Conservation (phyloP, 2,329 filamentous ascomycete species). For the Colletotrichum costaricense region DNA sequence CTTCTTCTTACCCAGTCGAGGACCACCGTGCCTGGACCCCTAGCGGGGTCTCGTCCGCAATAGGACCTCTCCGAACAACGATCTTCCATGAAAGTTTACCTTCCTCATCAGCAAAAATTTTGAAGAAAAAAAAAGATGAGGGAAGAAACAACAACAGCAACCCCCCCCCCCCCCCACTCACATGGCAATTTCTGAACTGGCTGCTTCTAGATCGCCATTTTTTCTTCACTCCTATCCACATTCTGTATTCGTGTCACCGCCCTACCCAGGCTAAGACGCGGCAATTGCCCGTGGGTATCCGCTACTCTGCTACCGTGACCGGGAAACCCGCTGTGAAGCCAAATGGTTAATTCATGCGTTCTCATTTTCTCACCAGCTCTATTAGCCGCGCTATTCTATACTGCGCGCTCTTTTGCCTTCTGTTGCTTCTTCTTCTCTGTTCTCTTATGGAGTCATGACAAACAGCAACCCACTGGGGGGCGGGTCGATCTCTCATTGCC, state of each 20-base stretch:
- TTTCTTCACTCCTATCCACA: background rate
- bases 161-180: background rate
- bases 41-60: background rate
- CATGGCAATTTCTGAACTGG: constrained; percentile 19
- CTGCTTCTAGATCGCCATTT: constrained; percentile 23
- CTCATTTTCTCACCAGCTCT: background rate
- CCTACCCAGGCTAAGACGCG: background rate
- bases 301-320: background rate
- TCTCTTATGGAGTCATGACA: background rate
- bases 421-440: background rate
- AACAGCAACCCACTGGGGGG: background rate
- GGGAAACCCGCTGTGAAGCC: constrained; percentile 21
- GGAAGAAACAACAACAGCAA: background rate
- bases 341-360: constrained; percentile 20
- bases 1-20: background rate
- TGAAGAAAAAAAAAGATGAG: background rate
- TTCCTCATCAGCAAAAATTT: background rate
- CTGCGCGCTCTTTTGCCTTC: background rate
- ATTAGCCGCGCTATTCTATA: background rate
- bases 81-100: background rate
- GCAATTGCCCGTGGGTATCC: constrained; percentile 13
- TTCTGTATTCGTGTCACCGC: background rate
- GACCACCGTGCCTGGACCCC: background rate
- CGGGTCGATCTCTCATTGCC: background rate
- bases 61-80: background rate